Conservation (phyloP, 2,329 filamentous ascomycete species). For the Colletotrichum chrysophilum region DNA sequence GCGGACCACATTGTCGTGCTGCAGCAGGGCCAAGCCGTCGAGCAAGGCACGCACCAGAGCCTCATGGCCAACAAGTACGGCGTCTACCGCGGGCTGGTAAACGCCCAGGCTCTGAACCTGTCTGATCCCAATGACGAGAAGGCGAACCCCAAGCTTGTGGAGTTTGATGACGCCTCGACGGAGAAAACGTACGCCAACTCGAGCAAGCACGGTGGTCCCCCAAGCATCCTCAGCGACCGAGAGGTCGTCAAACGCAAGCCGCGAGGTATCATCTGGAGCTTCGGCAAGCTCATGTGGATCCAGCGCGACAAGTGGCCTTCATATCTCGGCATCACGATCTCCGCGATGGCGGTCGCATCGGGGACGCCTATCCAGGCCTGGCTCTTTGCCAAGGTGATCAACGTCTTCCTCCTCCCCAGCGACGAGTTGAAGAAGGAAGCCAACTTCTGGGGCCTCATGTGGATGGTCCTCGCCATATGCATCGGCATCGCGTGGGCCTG, state of each 20-base stretch:
- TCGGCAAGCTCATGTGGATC: slow-evolving; percentile 23
- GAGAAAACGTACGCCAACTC: neutral
- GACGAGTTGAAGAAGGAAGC: slow-evolving; percentile 10
- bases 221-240: neutral
- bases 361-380: slow-evolving; percentile 33
- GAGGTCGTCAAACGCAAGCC: neutral
- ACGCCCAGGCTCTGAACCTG: slow-evolving; percentile 25
- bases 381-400: slow-evolving; percentile 32
- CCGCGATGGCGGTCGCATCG: slow-evolving; percentile 28
- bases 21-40: slow-evolving; percentile 47
- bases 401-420: slow-evolving; percentile 27
- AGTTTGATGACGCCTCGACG: neutral
- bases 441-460: slow-evolving; percentile 36
- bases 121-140: neutral
- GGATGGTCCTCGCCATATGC: slow-evolving; percentile 31
- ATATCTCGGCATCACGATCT: slow-evolving; percentile 28
- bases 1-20: slow-evolving; percentile 47
- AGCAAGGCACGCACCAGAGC: slow-evolving; percentile 30
- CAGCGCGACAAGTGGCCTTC: slow-evolving; percentile 28
- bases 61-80: slow-evolving; percentile 23
- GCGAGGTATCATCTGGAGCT: slow-evolving; percentile 13
- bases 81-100: slow-evolving; percentile 27
- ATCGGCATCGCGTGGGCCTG: slow-evolving; percentile 32
- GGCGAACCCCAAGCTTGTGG: neutral
- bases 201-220: neutral